Percentiles rank a stretch among this genome's conserved stretches.
These are phyloP conservation scores for Alternaria ventricosa DNA, from an alignment of 2,329 filamentous ascomycete genomes.

Conservation along the genomic window DNA sequence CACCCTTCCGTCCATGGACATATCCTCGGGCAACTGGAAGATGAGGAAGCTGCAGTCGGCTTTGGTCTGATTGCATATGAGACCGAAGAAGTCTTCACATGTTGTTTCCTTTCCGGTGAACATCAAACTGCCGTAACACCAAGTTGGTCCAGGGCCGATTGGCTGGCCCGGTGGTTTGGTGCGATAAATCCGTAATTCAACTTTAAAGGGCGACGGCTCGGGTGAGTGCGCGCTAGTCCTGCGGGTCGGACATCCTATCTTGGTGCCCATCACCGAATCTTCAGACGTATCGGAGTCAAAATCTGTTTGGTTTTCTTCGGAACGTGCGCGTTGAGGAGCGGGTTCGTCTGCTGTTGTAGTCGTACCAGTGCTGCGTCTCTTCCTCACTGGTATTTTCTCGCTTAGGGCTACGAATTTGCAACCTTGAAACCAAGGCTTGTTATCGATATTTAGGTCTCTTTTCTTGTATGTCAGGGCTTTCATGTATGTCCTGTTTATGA, in stretches of 20 bases:
- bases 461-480: neutral
- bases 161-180: neutral
- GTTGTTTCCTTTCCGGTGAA: neutral
- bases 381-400: neutral
- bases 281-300: neutral
- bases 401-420: neutral
- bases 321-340: neutral
- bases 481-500: neutral
- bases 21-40: constrained; percentile 22
- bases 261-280: neutral
- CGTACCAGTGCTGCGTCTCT: neutral
- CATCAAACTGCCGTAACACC: neutral
- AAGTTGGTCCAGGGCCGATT: neutral
- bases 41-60: constrained; percentile 14
- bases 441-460: neutral
- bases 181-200: constrained; percentile 13
- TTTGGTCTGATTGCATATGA: constrained; percentile 4
- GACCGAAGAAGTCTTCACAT: constrained; percentile 16
- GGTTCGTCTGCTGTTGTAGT: neutral
- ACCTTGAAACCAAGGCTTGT: neutral
- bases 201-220: neutral
- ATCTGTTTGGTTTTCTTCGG: neutral
- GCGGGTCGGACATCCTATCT: neutral
- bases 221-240: neutral
- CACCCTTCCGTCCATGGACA: constrained; percentile 10